phyloP scores from a whole-genome alignment of 2,329 filamentous ascomycete genomes.

The Exophiala sp. region DNA sequence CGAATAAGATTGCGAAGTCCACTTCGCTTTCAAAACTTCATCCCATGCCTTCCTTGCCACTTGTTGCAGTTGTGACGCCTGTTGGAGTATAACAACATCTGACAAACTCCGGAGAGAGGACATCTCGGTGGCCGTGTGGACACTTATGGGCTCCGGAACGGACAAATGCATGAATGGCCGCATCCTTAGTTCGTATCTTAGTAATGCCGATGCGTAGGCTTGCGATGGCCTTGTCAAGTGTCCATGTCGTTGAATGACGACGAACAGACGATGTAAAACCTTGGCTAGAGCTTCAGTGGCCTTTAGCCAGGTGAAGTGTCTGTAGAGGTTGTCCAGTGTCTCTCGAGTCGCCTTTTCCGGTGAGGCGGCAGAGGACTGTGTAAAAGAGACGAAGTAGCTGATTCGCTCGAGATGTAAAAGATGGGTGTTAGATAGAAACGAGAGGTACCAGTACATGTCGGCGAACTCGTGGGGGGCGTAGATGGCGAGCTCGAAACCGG shows the following conservation, averaged over 20 bases:
- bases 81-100: slow-evolving; percentile 37
- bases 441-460: slow-evolving; percentile 87
- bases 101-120: slow-evolving; percentile 41
- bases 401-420: slow-evolving; percentile 67
- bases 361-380: slow-evolving; percentile 7
- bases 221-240: slow-evolving; percentile 39
- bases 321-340: slow-evolving; percentile 45
- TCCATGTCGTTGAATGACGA: slow-evolving; percentile 54
- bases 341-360: slow-evolving; percentile 25
- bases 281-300: slow-evolving; percentile 53
- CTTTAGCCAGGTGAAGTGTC: slow-evolving; percentile 59
- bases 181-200: slow-evolving; percentile 81
- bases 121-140: slow-evolving; percentile 53
- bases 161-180: slow-evolving; percentile 68
- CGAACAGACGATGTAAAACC: slow-evolving; percentile 56
- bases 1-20: slow-evolving; percentile 31
- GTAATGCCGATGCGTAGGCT: slow-evolving; percentile 60
- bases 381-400: slow-evolving; percentile 53
- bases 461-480: slow-evolving; percentile 80
- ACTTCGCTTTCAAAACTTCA: slow-evolving; percentile 36
- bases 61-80: slow-evolving; percentile 36
- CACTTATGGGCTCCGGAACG: slow-evolving; percentile 61
- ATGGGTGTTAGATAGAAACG: slow-evolving; percentile 64
- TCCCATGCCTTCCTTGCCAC: slow-evolving; percentile 43
- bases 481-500: slow-evolving; percentile 89